Conservation (phyloP, 164 flowering plant genomes). For the Hamamelis virginiana region DNA sequence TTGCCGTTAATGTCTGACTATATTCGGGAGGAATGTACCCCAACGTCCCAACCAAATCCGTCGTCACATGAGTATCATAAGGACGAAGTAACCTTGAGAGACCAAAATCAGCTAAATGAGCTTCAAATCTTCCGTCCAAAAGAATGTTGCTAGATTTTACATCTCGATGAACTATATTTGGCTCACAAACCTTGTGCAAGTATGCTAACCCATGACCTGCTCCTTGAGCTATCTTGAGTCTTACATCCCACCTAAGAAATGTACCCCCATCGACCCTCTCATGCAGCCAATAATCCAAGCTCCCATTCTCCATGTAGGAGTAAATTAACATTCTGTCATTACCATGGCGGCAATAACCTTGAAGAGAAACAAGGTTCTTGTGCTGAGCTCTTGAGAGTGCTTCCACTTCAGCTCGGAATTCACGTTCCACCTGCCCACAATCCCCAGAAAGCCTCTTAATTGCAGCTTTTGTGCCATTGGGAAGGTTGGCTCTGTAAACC, state of each 20-base stretch:
- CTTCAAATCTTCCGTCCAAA: slow-evolving; percentile 65
- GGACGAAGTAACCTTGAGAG: slow-evolving; percentile 72
- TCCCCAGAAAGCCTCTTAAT: slow-evolving; percentile 83
- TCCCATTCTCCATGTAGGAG: slow-evolving; percentile 85
- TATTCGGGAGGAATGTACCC: slow-evolving; percentile 92
- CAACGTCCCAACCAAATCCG: slow-evolving; percentile 82
- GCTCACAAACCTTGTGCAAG: slow-evolving; percentile 69
- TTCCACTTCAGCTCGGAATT: slow-evolving; percentile 80
- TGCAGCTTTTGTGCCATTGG: slow-evolving; percentile 66
- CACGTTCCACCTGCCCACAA: slow-evolving; percentile 85
- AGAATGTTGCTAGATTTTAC: slow-evolving; percentile 84
- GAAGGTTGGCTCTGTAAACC: slow-evolving; percentile 67
- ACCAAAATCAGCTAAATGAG: slow-evolving; percentile 90
- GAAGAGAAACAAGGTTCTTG: slow-evolving; percentile 78
- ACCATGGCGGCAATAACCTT: slow-evolving; percentile 72
- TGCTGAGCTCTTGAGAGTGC: slow-evolving; percentile 85
- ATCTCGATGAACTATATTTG: slow-evolving; percentile 73
- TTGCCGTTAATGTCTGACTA: slow-evolving; percentile 67
- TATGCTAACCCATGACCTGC: slow-evolving; percentile 77
- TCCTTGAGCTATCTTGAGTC: slow-evolving; percentile 73
- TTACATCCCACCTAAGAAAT: slow-evolving; percentile 48
- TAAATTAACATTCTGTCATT: slow-evolving; percentile 67
- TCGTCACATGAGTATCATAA: slow-evolving; percentile 83
- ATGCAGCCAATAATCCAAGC: slow-evolving; percentile 90
- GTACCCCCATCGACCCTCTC: slow-evolving; percentile 59